Conservation (phyloP, 345 rosid species). For the Lumnitzera racemosa region DNA sequence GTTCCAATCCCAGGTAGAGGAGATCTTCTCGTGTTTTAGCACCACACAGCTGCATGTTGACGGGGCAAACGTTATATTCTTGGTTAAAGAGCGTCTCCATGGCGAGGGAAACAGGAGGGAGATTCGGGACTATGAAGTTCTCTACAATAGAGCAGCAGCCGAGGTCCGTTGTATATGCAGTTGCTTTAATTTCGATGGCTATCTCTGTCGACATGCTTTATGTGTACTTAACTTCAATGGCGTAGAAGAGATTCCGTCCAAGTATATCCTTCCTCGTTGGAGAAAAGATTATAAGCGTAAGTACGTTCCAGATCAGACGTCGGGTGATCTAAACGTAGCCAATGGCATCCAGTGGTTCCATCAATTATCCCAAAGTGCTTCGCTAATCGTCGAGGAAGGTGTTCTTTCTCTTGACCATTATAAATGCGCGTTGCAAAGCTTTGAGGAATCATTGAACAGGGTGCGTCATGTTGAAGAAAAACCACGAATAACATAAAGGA, state of each 20-base stretch:
- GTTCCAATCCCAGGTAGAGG: constrained; percentile 77
- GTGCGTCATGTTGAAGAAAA: constrained; percentile 41
- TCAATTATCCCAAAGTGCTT: constrained; percentile 43
- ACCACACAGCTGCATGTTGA: constrained; percentile 60
- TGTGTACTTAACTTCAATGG: constrained; percentile 72
- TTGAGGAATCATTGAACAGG: constrained; percentile 42
- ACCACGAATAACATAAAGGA: constrained; percentile 6
- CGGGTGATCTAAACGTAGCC: constrained; percentile 8
- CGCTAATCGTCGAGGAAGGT: constrained; percentile 71
- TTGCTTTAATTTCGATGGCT: constrained; percentile 78
- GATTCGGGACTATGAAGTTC: constrained; percentile 57
- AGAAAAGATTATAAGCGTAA: constrained; percentile 59
- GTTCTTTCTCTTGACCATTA: constrained; percentile 53
- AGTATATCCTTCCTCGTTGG: constrained; percentile 57
- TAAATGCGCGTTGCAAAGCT: constrained; percentile 44
- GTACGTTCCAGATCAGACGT: constrained; percentile 23
- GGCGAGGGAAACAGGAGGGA: constrained; percentile 54
- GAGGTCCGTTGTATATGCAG: constrained; percentile 85
- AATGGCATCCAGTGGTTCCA: constrained; percentile 42
- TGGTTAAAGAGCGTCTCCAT: constrained; percentile 62
- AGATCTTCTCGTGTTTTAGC: constrained; percentile 82
- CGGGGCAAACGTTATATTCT: constrained; percentile 58
- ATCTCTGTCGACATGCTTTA: constrained; percentile 76
- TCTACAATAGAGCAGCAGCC: constrained; percentile 59
- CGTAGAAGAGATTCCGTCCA: constrained; percentile 58